A percentile compares a stretch with the other conserved stretches of the same genome.
phyloP scores from a whole-genome alignment of 345 rosid species.

The Anacardium occidentale region DNA sequence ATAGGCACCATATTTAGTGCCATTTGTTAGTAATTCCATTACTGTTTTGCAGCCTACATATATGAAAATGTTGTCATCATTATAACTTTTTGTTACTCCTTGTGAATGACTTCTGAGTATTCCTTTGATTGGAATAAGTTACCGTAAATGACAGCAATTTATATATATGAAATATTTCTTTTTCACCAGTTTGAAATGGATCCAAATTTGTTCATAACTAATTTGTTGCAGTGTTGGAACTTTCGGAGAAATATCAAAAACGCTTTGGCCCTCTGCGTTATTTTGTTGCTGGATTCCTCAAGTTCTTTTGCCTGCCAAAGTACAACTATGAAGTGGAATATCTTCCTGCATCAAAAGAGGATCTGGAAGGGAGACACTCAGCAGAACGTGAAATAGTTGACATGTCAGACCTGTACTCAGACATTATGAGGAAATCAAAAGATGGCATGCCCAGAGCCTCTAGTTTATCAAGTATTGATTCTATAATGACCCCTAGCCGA shows the following conservation, averaged over 20 bases:
- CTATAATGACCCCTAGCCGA: conserved; percentile 80
- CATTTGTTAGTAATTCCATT: not conserved
- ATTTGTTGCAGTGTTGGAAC: conserved; percentile 75
- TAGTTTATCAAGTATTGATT: conserved; percentile 94
- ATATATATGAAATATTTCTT: not conserved
- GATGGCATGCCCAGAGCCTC: conserved; percentile 96
- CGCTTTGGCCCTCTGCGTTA: conserved; percentile 96
- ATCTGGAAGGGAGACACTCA: conserved; percentile 50
- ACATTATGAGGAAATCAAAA: conserved; percentile 78
- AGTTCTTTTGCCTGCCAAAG: conserved; percentile 94
- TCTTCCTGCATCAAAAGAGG: conserved; percentile 78
- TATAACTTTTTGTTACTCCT: not conserved
- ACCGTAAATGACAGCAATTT: not conserved
- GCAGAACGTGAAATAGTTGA: conserved; percentile 57
- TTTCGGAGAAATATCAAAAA: conserved; percentile 90
- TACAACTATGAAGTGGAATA: conserved; percentile 94
- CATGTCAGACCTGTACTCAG: conserved; percentile 77
- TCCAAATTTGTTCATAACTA: conserved; percentile 17
- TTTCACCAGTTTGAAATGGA: not conserved
- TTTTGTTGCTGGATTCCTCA: conserved; percentile 93
- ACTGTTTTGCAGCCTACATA: not conserved
- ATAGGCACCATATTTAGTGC: not conserved
- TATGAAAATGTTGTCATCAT: not conserved
- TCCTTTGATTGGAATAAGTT: not conserved
- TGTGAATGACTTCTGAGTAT: conserved; percentile 6